Evolutionary conservation across 192 early-diverging fungal species (phyloP).

Genomic region (Linnemannia exigua): DNA sequence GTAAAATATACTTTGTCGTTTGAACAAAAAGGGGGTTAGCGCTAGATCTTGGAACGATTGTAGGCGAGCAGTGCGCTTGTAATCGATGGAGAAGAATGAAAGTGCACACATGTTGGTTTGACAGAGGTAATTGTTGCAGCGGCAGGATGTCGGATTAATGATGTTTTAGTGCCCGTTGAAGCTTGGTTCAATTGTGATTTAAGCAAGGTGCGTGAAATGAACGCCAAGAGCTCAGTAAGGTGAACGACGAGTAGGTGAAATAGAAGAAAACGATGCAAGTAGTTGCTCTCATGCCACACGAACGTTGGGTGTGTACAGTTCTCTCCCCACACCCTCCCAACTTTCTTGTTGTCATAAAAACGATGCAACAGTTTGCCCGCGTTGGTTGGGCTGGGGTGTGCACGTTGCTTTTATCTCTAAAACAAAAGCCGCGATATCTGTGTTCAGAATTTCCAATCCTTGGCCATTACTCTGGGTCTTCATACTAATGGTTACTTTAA

Average conservation of each 20-base stretch:
- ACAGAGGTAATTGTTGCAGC: neutral
- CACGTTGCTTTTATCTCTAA: neutral
- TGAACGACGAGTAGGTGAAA: neutral
- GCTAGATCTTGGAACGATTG: neutral
- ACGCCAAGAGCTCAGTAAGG: slow-evolving; percentile 9
- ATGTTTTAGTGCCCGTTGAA: neutral
- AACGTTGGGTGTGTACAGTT: neutral
- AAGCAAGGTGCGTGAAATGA: neutral
- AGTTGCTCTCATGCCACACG: neutral
- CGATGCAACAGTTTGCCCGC: neutral
- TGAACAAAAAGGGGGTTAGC: neutral
- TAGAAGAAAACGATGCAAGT: no score
- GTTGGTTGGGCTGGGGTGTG: neutral
- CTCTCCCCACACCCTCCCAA: neutral
- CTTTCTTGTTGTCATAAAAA: neutral
- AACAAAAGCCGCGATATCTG: no score
- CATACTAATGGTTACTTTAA: neutral
- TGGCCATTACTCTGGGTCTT: neutral
- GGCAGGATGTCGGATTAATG: neutral
- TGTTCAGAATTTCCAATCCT: neutral
- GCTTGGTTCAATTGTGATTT: neutral
- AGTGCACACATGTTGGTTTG: neutral
- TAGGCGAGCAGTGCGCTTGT: neutral
- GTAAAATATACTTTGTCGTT: neutral
- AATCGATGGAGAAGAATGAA: neutral